phyloP scores from a whole-genome alignment of 2,329 filamentous ascomycete species.

The Pseudogymnoascus verrucosus region DNA sequence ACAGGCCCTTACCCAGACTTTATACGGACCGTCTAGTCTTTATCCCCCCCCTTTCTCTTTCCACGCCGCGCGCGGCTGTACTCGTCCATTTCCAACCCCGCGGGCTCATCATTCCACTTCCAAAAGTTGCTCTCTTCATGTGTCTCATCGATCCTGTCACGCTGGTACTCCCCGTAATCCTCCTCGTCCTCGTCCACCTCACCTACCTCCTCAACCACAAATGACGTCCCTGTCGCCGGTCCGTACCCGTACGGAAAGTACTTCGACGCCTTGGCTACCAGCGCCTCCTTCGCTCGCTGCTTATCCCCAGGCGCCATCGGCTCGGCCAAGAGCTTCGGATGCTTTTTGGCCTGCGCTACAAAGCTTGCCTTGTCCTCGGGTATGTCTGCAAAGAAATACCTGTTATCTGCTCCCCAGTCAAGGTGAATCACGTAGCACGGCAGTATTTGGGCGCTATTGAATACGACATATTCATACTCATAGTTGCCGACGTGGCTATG shows the following conservation, averaged over 20 bases:
- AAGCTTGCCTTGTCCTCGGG: constrained; percentile 15
- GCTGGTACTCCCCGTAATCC: constrained; percentile 36
- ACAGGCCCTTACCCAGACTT: not conserved
- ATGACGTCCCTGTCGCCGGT: constrained; percentile 33
- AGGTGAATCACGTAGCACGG: constrained; percentile 40
- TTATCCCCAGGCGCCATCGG: constrained; percentile 29
- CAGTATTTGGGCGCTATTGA: constrained; percentile 35
- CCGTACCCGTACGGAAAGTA: constrained; percentile 42
- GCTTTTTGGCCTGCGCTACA: constrained; percentile 12
- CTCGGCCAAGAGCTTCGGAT: constrained; percentile 16
- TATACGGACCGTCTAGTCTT: not conserved
- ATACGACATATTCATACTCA: constrained; percentile 36
- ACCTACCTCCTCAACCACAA: constrained; percentile 39
- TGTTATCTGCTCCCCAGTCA: constrained; percentile 32
- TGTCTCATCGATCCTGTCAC: constrained; percentile 22
- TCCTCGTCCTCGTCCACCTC: constrained; percentile 36
- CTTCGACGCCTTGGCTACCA: constrained; percentile 35
- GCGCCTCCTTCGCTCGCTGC: constrained; percentile 31
- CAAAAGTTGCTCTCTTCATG: constrained; percentile 19
- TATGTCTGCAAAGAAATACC: constrained; percentile 22
- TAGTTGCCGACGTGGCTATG: constrained; percentile 34
- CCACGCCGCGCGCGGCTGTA: not conserved
- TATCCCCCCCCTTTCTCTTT: not conserved
- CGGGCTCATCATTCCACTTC: constrained; percentile 17
- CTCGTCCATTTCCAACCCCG: not conserved